phyloP scores from a whole-genome alignment of 2,329 filamentous ascomycete genomes.

The Phoma sp. region DNA sequence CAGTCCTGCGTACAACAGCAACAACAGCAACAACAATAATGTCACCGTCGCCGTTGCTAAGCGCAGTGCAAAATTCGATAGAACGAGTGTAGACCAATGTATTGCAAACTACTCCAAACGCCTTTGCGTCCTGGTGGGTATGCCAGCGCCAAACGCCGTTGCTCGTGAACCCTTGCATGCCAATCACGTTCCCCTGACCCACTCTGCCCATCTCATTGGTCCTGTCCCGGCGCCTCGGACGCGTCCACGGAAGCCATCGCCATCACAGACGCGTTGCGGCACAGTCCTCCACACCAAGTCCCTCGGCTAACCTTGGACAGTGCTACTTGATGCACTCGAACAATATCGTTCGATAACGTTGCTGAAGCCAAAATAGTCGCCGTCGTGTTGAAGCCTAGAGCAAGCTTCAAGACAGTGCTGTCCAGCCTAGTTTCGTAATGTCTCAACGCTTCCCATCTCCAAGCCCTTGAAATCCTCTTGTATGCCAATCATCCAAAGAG shows the following conservation, averaged over 20 bases:
- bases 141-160: slow-evolving; percentile 24
- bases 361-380: slow-evolving; percentile 6
- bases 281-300: slow-evolving; percentile 14
- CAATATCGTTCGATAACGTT: not conserved
- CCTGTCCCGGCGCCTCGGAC: slow-evolving; percentile 31
- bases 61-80: slow-evolving; percentile 5
- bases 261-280: slow-evolving; percentile 21
- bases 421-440: slow-evolving; percentile 2
- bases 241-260: slow-evolving; percentile 26
- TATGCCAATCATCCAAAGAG: slow-evolving; percentile 17
- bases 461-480: not conserved
- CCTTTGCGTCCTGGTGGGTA: slow-evolving; percentile 14
- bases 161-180: slow-evolving; percentile 21
- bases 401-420: slow-evolving; percentile 2
- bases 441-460: not conserved
- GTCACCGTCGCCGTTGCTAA: slow-evolving; percentile 7
- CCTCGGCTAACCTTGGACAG: slow-evolving; percentile 6
- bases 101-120: slow-evolving; percentile 23
- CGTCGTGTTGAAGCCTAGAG: not conserved
- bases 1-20: slow-evolving; percentile 1
- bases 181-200: slow-evolving; percentile 32
- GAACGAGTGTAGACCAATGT: slow-evolving; percentile 25
- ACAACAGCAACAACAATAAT: not conserved
- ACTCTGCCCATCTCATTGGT: slow-evolving; percentile 34
- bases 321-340: not conserved